phyloP scores from a whole-genome alignment of 192 early-diverging fungal genomes.

The Coemansia reversa region DNA sequence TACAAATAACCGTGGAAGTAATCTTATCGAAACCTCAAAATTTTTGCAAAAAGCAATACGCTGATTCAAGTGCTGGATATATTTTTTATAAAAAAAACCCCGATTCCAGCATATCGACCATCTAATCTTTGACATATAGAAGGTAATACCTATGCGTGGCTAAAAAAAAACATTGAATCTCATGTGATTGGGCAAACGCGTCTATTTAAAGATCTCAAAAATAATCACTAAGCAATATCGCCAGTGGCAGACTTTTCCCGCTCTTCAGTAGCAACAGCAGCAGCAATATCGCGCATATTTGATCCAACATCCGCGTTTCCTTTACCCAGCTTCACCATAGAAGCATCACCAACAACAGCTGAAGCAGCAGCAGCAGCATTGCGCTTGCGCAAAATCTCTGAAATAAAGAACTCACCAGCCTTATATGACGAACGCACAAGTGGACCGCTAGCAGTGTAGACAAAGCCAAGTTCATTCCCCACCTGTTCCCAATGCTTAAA shows the following conservation, averaged over 20 bases:
- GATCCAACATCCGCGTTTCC: background rate
- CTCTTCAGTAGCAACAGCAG: constrained; percentile 40
- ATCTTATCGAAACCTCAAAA: no score
- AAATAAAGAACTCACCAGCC: constrained; percentile 96
- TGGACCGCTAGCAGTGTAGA: constrained; percentile 94
- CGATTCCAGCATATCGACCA: no score
- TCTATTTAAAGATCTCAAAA: no score
- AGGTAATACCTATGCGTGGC: no score
- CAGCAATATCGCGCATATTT: constrained; percentile 40
- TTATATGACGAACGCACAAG: constrained; percentile 94
- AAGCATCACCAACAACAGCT: background rate
- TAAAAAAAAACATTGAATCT: no score
- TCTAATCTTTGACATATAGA: no score
- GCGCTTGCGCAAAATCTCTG: constrained; percentile 70
- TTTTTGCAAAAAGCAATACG: no score
- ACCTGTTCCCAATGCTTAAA: constrained; percentile 85
- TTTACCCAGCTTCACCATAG: background rate
- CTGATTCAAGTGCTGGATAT: no score
- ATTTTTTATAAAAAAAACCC: background rate
- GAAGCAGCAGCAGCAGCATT: constrained; percentile 26
- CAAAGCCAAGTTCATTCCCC: constrained; percentile 83
- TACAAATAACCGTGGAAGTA: no score
- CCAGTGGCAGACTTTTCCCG: constrained; percentile 12
- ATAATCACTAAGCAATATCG: background rate
- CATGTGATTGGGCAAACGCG: no score